phyloP scores from a whole-genome alignment of 495 filamentous ascomycete genomes.

The Daldinia loculata region DNA sequence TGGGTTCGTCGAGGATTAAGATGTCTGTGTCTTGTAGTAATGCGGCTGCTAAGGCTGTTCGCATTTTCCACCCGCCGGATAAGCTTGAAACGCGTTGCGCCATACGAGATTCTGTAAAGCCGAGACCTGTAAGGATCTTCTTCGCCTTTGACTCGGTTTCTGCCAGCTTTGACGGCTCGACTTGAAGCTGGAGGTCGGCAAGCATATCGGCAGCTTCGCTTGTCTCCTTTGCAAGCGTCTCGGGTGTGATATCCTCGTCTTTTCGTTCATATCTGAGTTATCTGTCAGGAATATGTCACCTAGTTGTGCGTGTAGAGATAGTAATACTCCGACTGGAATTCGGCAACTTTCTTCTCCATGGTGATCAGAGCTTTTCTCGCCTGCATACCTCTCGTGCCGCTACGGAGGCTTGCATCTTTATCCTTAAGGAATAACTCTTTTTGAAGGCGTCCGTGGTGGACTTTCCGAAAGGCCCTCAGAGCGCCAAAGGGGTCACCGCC shows the following conservation, averaged over 20 bases:
- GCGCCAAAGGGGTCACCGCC: conserved; percentile 62
- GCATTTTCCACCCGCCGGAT: conserved; percentile 84
- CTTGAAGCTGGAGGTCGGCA: conserved; percentile 67
- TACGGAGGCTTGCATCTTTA: conserved; percentile 75
- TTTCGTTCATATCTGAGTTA: conserved; percentile 59
- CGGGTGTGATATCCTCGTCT: conserved; percentile 62
- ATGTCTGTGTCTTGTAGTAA: conserved; percentile 78
- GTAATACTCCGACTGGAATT: conserved; percentile 61
- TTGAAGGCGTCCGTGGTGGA: conserved; percentile 66
- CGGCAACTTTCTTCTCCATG: conserved; percentile 68
- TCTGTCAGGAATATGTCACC: background rate
- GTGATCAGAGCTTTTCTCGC: conserved; percentile 74
- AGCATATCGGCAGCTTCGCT: conserved; percentile 69
- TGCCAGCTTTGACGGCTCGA: conserved; percentile 60
- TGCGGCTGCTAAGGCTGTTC: conserved; percentile 70
- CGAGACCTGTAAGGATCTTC: conserved; percentile 71
- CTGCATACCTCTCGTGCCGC: conserved; percentile 74
- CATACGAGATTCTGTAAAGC: conserved; percentile 70
- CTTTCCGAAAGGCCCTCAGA: conserved; percentile 64
- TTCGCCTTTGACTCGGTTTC: conserved; percentile 68
- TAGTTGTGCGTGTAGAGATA: background rate
- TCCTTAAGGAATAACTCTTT: conserved; percentile 71
- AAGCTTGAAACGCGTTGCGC: conserved; percentile 66
- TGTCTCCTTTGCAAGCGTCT: conserved; percentile 65
- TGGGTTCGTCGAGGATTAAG: conserved; percentile 86